These are phyloP conservation scores for Xylariaceae sp. DNA, from an alignment of 2,329 filamentous ascomycete genomes.

Conservation along the genomic window DNA sequence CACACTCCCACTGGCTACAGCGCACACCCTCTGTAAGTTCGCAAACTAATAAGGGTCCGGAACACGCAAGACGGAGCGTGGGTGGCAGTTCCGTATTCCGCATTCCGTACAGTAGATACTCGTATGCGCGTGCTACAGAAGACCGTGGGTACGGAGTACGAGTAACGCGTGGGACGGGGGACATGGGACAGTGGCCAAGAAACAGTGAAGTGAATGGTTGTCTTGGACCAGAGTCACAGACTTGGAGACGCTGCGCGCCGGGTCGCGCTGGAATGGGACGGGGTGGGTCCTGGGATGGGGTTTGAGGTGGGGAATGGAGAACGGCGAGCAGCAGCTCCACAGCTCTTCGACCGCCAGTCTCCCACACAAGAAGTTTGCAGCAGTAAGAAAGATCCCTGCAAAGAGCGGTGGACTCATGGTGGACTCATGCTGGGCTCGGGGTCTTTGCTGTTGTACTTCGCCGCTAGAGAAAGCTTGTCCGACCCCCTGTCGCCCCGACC, in stretches of 20 bases:
- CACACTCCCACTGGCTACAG: too few species aligned
- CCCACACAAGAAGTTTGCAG: slow-evolving; percentile 28
- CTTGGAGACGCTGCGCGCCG: too few species aligned
- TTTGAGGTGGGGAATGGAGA: slow-evolving; percentile 14
- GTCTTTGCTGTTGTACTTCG: slow-evolving; percentile 17
- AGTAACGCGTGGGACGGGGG: too few species aligned
- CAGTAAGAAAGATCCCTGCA: slow-evolving; percentile 28
- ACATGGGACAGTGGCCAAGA: background rate
- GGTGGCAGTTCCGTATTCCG: background rate
- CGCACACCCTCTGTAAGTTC: too few species aligned
- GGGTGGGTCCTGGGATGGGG: background rate
- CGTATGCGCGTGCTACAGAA: background rate
- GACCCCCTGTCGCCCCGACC: slow-evolving; percentile 2
- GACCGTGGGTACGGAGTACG: too few species aligned
- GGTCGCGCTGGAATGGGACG: too few species aligned
- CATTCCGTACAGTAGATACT: background rate
- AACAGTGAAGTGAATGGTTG: background rate
- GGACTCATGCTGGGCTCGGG: slow-evolving; percentile 13
- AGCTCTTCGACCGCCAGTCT: slow-evolving; percentile 31
- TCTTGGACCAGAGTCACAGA: background rate
- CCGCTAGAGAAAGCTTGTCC: slow-evolving; percentile 22
- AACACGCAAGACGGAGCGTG: background rate
- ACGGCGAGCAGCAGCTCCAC: slow-evolving; percentile 11
- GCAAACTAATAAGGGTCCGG: too few species aligned
- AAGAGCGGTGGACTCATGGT: slow-evolving; percentile 29